Percentiles rank a stretch among this genome's conserved stretches.
Evolutionary conservation across 2,329 filamentous ascomycete species (phyloP).

Genomic region (Aspergillus nomiae): DNA sequence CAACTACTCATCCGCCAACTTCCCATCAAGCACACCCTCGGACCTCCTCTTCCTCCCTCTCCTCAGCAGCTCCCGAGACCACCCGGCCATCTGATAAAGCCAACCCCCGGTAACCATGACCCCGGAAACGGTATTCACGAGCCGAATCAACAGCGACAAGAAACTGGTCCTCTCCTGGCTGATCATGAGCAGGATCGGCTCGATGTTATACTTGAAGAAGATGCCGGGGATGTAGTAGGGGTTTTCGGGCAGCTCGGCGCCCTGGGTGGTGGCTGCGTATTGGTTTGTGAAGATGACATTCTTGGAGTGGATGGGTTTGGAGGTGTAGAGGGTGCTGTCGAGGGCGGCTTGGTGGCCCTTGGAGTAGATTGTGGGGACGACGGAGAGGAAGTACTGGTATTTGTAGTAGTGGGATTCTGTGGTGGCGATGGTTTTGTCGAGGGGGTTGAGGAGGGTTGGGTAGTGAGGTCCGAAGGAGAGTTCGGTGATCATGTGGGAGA

Average conservation of each 20-base stretch:
- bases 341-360: slow-evolving; percentile 48
- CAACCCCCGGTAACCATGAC: slow-evolving; percentile 93
- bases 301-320: slow-evolving; percentile 39
- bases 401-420: slow-evolving; percentile 84
- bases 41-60: slow-evolving; percentile 42
- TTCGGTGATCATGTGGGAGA: slow-evolving; percentile 94
- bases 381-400: slow-evolving; percentile 95
- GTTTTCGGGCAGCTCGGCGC: slow-evolving; percentile 62
- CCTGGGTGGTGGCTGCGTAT: slow-evolving; percentile 94
- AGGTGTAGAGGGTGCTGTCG: slow-evolving; percentile 40
- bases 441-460: slow-evolving; percentile 87
- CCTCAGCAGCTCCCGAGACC: slow-evolving; percentile 59
- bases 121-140: slow-evolving; percentile 88
- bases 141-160: slow-evolving; percentile 72
- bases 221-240: slow-evolving; percentile 72
- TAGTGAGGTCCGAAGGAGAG: slow-evolving; percentile 98
- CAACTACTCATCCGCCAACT: slow-evolving; percentile 28
- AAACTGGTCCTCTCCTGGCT: slow-evolving; percentile 78
- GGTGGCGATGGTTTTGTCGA: slow-evolving; percentile 82
- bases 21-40: slow-evolving; percentile 54
- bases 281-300: slow-evolving; percentile 88
- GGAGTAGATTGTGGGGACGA: slow-evolving; percentile 93
- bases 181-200: slow-evolving; percentile 86
- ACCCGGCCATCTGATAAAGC: slow-evolving; percentile 83
- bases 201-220: slow-evolving; percentile 99